These are phyloP conservation scores for Naganishia cerealis DNA, from an alignment of 1,284 basidiomycete genomes.

Conservation along the genomic window DNA sequence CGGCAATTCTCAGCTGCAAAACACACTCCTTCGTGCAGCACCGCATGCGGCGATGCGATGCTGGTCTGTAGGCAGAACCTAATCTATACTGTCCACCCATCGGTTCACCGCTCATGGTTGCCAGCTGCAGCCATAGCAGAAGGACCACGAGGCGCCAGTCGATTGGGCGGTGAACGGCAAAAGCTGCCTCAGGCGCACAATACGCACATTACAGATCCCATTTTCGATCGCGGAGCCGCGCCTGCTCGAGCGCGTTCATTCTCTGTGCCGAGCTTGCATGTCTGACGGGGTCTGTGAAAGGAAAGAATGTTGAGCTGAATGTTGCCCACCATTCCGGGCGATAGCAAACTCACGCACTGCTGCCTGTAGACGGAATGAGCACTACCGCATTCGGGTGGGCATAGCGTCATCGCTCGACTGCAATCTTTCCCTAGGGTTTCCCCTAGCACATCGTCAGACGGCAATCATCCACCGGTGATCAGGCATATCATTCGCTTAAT, in stretches of 20 bases:
- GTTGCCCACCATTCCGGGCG: neutral
- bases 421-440: neutral
- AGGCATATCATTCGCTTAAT: neutral
- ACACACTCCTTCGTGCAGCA: neutral
- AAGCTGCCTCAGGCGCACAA: neutral
- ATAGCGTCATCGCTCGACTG: neutral
- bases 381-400: neutral
- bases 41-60: neutral
- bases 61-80: neutral
- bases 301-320: neutral
- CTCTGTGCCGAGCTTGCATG: neutral
- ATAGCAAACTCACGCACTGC: neutral
- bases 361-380: neutral
- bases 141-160: too few relatives aligned
- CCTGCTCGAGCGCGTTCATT: neutral
- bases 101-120: too few relatives aligned
- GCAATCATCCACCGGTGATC: neutral
- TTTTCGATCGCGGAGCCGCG: neutral
- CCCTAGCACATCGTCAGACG: neutral
- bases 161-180: neutral
- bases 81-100: too few relatives aligned
- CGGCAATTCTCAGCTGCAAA: neutral
- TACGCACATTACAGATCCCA: neutral
- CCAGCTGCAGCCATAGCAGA: too few relatives aligned
- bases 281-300: slow-evolving; percentile 5